These are phyloP conservation scores for Agrocybe pediades DNA, from an alignment of 768 basidiomycete species.

Conservation along the genomic window DNA sequence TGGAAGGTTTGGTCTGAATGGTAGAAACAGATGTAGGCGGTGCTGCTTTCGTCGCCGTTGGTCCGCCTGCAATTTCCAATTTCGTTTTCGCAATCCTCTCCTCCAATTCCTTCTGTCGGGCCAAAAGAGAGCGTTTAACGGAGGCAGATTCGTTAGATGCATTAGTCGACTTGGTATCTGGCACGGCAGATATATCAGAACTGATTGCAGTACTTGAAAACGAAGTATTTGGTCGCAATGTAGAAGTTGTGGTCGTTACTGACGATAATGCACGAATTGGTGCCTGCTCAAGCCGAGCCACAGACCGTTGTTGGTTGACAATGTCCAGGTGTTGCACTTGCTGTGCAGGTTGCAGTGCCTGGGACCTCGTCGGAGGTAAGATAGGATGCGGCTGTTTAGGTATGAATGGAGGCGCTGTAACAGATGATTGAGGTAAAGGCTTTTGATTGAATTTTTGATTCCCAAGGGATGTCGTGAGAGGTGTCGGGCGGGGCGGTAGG, in stretches of 20 bases:
- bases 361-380: slow-evolving; percentile 5
- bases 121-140: slow-evolving; percentile 38
- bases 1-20: slow-evolving; percentile 5
- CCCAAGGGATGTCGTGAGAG: neutral
- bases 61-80: slow-evolving; percentile 31
- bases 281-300: too few species aligned
- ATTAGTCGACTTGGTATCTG: slow-evolving; percentile 40
- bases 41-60: neutral
- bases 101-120: slow-evolving; percentile 46
- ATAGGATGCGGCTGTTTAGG: neutral
- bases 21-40: neutral
- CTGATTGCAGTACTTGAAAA: neutral
- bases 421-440: neutral
- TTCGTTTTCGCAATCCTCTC: slow-evolving; percentile 40
- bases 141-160: slow-evolving; percentile 38
- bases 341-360: neutral
- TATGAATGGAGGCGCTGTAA: neutral
- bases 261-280: neutral
- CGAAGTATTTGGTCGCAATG: neutral
- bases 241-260: neutral
- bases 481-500: slow-evolving; percentile 7
- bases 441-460: neutral
- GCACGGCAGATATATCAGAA: slow-evolving; percentile 23
- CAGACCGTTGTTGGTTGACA: neutral
- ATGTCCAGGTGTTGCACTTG: neutral